These are phyloP conservation scores for Sutorius australiensis DNA, from an alignment of 768 basidiomycete species.

Conservation along the genomic window DNA sequence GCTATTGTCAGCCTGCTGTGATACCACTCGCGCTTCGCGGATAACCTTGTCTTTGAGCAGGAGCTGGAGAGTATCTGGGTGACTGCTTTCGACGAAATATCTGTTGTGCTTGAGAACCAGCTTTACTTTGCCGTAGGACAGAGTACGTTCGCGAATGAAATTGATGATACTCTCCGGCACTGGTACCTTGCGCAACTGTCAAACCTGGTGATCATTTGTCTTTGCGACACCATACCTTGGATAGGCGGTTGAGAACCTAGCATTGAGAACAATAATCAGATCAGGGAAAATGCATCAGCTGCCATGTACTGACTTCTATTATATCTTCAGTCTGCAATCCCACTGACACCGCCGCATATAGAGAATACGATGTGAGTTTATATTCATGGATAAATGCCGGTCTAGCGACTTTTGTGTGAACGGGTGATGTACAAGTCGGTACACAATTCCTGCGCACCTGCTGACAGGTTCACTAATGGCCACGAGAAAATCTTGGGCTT, in stretches of 20 bases:
- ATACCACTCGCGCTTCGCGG: constrained; percentile 74
- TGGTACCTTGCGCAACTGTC: constrained; percentile 59
- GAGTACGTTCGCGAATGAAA: constrained; percentile 89
- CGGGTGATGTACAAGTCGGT: constrained; percentile 27
- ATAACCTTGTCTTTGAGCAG: constrained; percentile 85
- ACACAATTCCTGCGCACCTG: constrained; percentile 57
- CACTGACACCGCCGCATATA: constrained; percentile 98
- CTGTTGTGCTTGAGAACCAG: constrained; percentile 97
- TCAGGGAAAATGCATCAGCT: constrained; percentile 15
- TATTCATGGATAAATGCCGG: constrained; percentile 99
- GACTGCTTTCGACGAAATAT: constrained; percentile 94
- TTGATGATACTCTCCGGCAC: constrained; percentile 82
- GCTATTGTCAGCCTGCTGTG: constrained; percentile 65
- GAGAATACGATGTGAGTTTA: constrained; percentile 94
- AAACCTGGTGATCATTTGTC: not conserved
- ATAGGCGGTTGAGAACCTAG: constrained; percentile 76
- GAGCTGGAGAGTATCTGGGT: constrained; percentile 87
- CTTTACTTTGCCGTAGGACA: constrained; percentile 98
- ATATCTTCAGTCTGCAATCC: constrained; percentile 97
- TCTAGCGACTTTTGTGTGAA: constrained; percentile 41
- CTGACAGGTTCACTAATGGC: constrained; percentile 99
- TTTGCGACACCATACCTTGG: constrained; percentile 45
- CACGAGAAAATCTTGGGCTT: constrained; percentile 97
- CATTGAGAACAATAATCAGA: constrained; percentile 32
- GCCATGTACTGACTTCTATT: constrained; percentile 71